Conservation (phyloP, 1,284 basidiomycete species). For the Puccinia coronata region DNA sequence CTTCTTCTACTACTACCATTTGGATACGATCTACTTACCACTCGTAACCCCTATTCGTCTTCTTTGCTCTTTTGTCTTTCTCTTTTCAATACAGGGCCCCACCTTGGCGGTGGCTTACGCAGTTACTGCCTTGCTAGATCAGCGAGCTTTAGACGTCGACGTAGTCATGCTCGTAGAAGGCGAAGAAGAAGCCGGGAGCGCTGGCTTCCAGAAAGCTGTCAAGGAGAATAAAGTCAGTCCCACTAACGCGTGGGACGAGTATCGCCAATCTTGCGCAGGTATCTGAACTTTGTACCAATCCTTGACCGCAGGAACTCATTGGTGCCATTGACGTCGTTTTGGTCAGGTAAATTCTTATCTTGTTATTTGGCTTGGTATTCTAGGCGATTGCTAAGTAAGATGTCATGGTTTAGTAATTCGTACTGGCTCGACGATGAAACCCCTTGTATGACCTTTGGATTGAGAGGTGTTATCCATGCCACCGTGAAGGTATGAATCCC, state of each 20-base stretch:
- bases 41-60: neutral
- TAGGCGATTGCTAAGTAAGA: neutral
- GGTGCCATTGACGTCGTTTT: conserved; percentile 82
- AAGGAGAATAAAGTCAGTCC: conserved; percentile 69
- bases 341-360: conserved; percentile 59
- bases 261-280: neutral
- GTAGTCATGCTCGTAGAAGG: conserved; percentile 90
- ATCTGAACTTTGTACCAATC: neutral
- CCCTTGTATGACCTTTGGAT: conserved; percentile 93
- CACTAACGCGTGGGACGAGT: neutral
- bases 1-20: neutral
- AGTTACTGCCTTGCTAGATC: conserved; percentile 73
- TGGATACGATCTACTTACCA: conserved; percentile 5
- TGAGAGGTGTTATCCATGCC: conserved; percentile 87
- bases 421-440: conserved; percentile 93
- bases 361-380: neutral
- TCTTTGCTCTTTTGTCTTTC: neutral
- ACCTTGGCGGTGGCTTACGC: conserved; percentile 88
- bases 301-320: conserved; percentile 67
- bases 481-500: conserved; percentile 66
- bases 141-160: conserved; percentile 76
- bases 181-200: conserved; percentile 89
- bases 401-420: conserved; percentile 67
- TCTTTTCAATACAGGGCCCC: conserved; percentile 77
- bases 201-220: conserved; percentile 78